phyloP scores from a whole-genome alignment of 129 eudicot genomes.

The Smallanthus sonchifolius region DNA sequence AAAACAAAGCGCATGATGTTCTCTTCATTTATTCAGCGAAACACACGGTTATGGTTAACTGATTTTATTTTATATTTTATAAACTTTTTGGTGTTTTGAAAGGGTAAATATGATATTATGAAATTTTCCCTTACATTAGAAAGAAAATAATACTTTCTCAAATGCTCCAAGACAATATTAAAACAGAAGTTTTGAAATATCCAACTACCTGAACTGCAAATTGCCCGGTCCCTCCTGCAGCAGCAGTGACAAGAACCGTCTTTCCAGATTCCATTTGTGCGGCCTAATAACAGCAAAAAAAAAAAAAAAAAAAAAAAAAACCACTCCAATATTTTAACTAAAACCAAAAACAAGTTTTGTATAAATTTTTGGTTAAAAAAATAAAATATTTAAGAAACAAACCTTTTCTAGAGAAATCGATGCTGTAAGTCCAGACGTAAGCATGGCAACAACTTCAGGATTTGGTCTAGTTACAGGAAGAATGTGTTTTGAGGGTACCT shows the following conservation, averaged over 20 bases:
- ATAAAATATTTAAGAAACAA: not conserved
- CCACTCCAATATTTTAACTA: not conserved
- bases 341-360: not conserved
- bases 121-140: not conserved
- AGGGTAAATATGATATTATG: not conserved
- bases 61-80: not conserved
- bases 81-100: not conserved
- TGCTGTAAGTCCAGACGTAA: slow-evolving; percentile 97
- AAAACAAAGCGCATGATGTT: not conserved
- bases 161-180: not conserved
- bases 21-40: not conserved
- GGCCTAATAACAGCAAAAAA: slow-evolving; percentile 40
- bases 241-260: slow-evolving; percentile 90
- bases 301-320: slow-evolving; percentile 12
- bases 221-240: slow-evolving; percentile 99
- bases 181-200: too few species aligned
- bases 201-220: slow-evolving; percentile 89
- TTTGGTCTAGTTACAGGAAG: slow-evolving; percentile 95
- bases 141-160: not conserved
- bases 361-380: not conserved
- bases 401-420: slow-evolving; percentile 92
- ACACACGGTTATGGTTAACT: not conserved
- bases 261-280: slow-evolving; percentile 87
- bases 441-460: slow-evolving; percentile 98
- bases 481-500: slow-evolving; percentile 86